Conservation (phyloP, 805 yeast genomes). For the Hanseniaspora hatyaiensis region DNA sequence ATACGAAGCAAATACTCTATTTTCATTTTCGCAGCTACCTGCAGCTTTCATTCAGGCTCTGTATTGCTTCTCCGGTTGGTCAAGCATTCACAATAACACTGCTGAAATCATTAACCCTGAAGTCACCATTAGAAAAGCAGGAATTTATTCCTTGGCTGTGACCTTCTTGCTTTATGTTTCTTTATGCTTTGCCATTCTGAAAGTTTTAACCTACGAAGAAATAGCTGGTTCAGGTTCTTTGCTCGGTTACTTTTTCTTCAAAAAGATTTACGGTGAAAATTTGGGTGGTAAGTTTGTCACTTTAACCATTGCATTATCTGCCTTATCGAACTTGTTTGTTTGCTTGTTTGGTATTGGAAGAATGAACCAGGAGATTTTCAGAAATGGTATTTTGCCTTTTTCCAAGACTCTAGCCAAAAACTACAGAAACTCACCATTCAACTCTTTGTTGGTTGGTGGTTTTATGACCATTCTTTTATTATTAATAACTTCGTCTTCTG, state of each 20-base stretch:
- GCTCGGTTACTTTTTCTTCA: constrained; percentile 48
- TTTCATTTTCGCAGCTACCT: constrained; percentile 38
- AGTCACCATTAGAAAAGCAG: constrained; percentile 48
- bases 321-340: constrained; percentile 53
- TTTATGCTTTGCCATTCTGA: constrained; percentile 46
- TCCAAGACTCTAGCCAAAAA: constrained; percentile 43
- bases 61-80: constrained; percentile 56
- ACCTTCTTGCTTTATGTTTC: constrained; percentile 40
- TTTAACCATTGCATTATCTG: constrained; percentile 46
- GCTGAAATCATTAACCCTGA: constrained; percentile 52
- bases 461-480: constrained; percentile 29
- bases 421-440: constrained; percentile 41
- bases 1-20: constrained; percentile 23
- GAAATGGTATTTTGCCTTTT: constrained; percentile 52
- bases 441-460: constrained; percentile 33
- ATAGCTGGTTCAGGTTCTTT: constrained; percentile 45
- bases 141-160: constrained; percentile 42
- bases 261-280: constrained; percentile 41
- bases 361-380: constrained; percentile 52
- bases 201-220: constrained; percentile 43
- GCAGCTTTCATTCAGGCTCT: constrained; percentile 47
- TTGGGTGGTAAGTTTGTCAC: constrained; percentile 47
- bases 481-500: constrained; percentile 25
- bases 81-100: constrained; percentile 46
- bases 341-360: constrained; percentile 49